A percentile compares a stretch with the other conserved stretches of the same genome.
phyloP scores from a whole-genome alignment of 805 yeast genomes.

The Komagataella pastoris region DNA sequence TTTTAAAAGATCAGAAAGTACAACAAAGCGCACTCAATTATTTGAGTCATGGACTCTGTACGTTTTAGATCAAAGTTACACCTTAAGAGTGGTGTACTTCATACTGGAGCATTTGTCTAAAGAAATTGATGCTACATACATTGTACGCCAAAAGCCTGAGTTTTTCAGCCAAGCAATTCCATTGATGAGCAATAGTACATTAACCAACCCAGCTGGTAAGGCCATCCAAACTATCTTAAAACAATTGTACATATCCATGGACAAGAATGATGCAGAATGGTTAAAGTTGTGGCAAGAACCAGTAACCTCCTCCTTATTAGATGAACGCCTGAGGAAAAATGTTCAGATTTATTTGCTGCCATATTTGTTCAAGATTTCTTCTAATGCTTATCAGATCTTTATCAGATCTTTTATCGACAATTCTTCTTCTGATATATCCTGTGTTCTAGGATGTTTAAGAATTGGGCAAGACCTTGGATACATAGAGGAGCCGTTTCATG shows the following conservation, averaged over 20 bases:
- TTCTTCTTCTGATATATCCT: constrained; percentile 15
- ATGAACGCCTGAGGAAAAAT: constrained; percentile 24
- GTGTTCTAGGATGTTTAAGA: constrained; percentile 41
- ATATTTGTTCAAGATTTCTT: constrained; percentile 40
- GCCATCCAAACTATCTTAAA: constrained; percentile 28
- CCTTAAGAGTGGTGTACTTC: constrained; percentile 48
- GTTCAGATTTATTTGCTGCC: constrained; percentile 52
- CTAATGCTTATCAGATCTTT: constrained; percentile 25
- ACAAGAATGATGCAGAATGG: constrained; percentile 26
- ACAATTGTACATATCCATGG: constrained; percentile 13
- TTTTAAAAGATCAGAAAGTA: constrained; percentile 14
- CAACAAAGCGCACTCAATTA: constrained; percentile 9
- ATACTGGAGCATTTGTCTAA: constrained; percentile 43
- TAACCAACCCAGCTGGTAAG: constrained; percentile 59
- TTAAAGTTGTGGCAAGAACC: constrained; percentile 33
- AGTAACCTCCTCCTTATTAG: constrained; percentile 20
- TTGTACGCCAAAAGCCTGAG: constrained; percentile 28
- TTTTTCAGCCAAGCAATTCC: constrained; percentile 34
- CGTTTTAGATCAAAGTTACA: constrained; percentile 29
- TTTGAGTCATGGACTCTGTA: constrained; percentile 31
- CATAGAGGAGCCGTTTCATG: constrained; percentile 33
- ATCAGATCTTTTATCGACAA: constrained; percentile 16
- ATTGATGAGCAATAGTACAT: constrained; percentile 39
- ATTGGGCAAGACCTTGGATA: constrained; percentile 52
- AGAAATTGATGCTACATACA: constrained; percentile 26